Base-by-base conservation (phyloP, 2,329 filamentous ascomycete species). In the Aspergillus ochraceus region DNA sequence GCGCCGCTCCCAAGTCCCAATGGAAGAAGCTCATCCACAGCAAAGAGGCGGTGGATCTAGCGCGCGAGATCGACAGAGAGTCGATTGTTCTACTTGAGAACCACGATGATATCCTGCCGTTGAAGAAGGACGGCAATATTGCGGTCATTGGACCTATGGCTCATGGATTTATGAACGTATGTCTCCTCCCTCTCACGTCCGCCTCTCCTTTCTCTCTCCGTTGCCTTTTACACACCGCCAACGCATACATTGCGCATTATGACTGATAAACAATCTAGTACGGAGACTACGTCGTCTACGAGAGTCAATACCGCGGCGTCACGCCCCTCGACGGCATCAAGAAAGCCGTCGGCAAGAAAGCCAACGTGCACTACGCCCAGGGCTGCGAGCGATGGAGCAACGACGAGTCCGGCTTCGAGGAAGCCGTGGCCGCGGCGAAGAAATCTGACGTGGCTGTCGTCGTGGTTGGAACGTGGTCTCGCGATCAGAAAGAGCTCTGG, bases 131-230 rank as follows among this genome's bases (percentile, higher is more conserved):
- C 8, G 87, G 87, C n/a, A 86, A 84, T 17, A 81, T 91, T 59
- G 88, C 88, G 4, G 86, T 92, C 17, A 90, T 92, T 66, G 90
- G 90, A 0, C 89, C 89, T 2, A 91, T 92, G 86, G 89, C 87
- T 1, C 84, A 89, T 65, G 87, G 85, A 0, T 89, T 82, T 64
- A 86, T 90, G 81, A 90, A 90, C 67, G 85, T 87, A 66, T 76
- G 83, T 10, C 24, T 12, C 24, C 8, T 19, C 20, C 17, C 20
- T 17, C 36, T 36, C n/a, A 10, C 11, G 29, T 6, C 1, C 12
- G 1, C 12, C n/a, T 32, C 8, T 39, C 19, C 5, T 6, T 49
- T 42, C 36, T 36, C 45, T 42, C 5, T 42, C 4, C 32, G 9
- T 14, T 26, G 24, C 4, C 2, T 29, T 29, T 9, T 29, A 9